These are phyloP conservation scores for Fagus crenata DNA, from an alignment of 306 rosid genomes.

Conservation along the genomic window DNA sequence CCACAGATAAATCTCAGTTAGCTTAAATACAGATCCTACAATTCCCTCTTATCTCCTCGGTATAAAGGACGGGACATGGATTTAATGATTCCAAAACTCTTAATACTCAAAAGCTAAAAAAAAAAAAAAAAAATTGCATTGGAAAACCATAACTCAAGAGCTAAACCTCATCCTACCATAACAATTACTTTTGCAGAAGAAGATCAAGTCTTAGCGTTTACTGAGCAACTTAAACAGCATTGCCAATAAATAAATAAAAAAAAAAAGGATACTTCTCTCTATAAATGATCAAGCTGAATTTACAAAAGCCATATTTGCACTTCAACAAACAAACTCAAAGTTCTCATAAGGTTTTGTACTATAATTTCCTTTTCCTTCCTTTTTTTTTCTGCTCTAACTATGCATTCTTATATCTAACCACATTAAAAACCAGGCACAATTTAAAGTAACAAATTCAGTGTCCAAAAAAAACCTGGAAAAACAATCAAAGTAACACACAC, in stretches of 20 bases:
- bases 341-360: background rate
- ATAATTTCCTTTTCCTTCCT: background rate
- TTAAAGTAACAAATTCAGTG: slow-evolving; percentile 9
- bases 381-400: background rate
- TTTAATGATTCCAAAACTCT: background rate
- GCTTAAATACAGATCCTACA: slow-evolving; percentile 12
- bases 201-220: background rate
- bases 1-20: slow-evolving; percentile 12
- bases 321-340: background rate
- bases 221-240: slow-evolving; percentile 15
- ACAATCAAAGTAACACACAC: slow-evolving; percentile 7
- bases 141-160: slow-evolving; percentile 19
- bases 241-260: slow-evolving; percentile 10
- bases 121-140: slow-evolving; percentile 1
- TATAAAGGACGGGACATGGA: background rate
- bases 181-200: background rate
- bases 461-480: background rate
- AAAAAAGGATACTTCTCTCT: slow-evolving; percentile 10
- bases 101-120: background rate
- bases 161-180: slow-evolving; percentile 5
- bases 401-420: background rate
- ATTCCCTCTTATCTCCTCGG: slow-evolving; percentile 1
- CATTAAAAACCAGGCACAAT: background rate
- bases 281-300: slow-evolving; percentile 30
- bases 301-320: slow-evolving; percentile 20